phyloP scores from a whole-genome alignment of 2,329 filamentous ascomycete genomes.

The Acrocalymma vagum region DNA sequence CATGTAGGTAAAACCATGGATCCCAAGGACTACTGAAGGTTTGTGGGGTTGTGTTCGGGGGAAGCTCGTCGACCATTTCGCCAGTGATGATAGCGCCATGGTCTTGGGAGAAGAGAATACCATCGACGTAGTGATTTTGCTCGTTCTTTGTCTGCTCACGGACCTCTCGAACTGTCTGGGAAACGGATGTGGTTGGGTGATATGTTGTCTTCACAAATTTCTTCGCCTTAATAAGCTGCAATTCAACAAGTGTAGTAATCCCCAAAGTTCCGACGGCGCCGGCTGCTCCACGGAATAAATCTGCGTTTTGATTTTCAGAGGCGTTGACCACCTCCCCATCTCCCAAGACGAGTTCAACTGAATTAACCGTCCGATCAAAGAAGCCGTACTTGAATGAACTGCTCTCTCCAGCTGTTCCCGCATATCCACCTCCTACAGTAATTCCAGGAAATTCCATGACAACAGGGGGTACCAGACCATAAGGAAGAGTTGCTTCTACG shows the following conservation, averaged over 20 bases:
- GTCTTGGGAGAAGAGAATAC: constrained; percentile 57
- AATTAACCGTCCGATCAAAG: constrained; percentile 69
- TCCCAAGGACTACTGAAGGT: constrained; percentile 55
- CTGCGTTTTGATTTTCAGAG: constrained; percentile 62
- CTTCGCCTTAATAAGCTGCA: constrained; percentile 56
- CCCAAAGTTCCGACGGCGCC: constrained; percentile 73
- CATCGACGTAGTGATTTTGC: constrained; percentile 58
- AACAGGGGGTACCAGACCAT: constrained; percentile 68
- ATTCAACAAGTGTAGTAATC: constrained; percentile 66
- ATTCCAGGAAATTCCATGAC: constrained; percentile 80
- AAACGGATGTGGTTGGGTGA: constrained; percentile 51
- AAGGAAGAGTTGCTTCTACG: constrained; percentile 64
- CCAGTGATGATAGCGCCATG: constrained; percentile 56
- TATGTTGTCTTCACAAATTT: constrained; percentile 61
- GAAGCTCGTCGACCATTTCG: constrained; percentile 50
- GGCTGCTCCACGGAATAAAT: constrained; percentile 71
- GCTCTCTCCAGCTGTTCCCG: constrained; percentile 73
- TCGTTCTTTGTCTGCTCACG: constrained; percentile 44
- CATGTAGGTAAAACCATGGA: constrained; percentile 62
- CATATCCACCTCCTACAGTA: constrained; percentile 73
- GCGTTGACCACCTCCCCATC: constrained; percentile 65
- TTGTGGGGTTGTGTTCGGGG: constrained; percentile 33
- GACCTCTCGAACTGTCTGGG: constrained; percentile 52
- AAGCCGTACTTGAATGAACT: constrained; percentile 74
- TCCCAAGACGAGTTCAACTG: constrained; percentile 71